phyloP scores from a whole-genome alignment of 2,329 filamentous ascomycete species.

The Colletotrichum theobromicola region DNA sequence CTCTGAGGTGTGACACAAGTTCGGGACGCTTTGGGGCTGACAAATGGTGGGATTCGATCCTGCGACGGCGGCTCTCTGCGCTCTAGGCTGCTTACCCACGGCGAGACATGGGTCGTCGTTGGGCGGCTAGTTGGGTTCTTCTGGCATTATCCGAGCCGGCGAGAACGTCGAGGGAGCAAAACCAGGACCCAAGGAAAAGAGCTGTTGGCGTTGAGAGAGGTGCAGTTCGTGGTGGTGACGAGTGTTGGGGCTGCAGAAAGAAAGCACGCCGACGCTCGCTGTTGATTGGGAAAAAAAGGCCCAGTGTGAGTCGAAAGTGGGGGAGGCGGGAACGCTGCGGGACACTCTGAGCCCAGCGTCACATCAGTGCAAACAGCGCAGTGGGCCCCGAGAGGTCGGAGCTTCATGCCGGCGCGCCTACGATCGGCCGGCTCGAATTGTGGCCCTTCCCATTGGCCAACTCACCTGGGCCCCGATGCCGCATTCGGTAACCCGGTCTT shows the following conservation, averaged over 20 bases:
- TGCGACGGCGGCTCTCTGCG: neutral
- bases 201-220: neutral
- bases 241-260: neutral
- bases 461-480: neutral
- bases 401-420: neutral
- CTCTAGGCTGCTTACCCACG: neutral
- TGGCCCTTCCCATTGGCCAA: neutral
- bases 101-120: slow-evolving; percentile 1
- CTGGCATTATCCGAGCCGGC: neutral
- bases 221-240: neutral
- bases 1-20: slow-evolving; percentile 2
- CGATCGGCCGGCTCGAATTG: neutral
- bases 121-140: neutral
- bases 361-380: neutral
- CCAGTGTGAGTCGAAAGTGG: neutral
- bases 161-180: neutral
- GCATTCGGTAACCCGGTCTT: neutral
- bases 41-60: slow-evolving; percentile 1
- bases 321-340: neutral
- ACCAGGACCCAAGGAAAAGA: neutral
- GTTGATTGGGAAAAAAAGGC: neutral
- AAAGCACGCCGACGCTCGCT: neutral
- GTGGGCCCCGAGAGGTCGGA: neutral
- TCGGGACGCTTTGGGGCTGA: neutral
- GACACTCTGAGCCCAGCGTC: neutral